Percentiles rank a stretch among this genome's conserved stretches.
Conservation (phyloP, 129 eudicot species). For the Flaveria sonorensis region DNA sequence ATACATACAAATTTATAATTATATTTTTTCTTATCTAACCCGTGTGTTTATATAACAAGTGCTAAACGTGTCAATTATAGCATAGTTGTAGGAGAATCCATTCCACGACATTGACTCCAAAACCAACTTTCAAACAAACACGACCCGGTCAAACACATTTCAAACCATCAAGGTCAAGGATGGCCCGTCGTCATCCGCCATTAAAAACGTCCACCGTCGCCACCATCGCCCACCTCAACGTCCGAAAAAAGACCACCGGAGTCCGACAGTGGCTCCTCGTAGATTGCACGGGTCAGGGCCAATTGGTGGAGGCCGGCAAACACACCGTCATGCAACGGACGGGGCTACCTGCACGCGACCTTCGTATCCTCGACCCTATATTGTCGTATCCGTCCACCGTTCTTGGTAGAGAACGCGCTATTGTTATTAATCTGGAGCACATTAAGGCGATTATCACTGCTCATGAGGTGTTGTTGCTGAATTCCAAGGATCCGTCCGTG, state of each 20-base stretch:
- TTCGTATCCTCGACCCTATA: slow-evolving; percentile 30
- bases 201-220: slow-evolving; percentile 8
- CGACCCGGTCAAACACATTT: slow-evolving; percentile 26
- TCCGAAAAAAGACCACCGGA: slow-evolving; percentile 35
- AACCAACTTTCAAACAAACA: not conserved
- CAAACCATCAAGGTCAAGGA: slow-evolving; percentile 28
- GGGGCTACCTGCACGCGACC: slow-evolving; percentile 31
- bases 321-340: slow-evolving; percentile 32
- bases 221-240: slow-evolving; percentile 25
- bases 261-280: slow-evolving; percentile 39
- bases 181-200: slow-evolving; percentile 36
- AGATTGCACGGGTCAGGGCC: slow-evolving; percentile 36
- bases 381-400: slow-evolving; percentile 35
- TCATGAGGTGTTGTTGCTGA: slow-evolving; percentile 70
- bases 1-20: too few relatives aligned
- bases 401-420: slow-evolving; percentile 54
- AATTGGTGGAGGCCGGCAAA: slow-evolving; percentile 37
- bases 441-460: slow-evolving; percentile 91
- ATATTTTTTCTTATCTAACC: too few relatives aligned
- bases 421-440: slow-evolving; percentile 92
- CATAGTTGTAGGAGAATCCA: too few relatives aligned
- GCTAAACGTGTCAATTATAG: too few relatives aligned
- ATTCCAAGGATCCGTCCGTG: slow-evolving; percentile 77
- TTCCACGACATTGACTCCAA: too few relatives aligned
- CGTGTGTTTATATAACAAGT: too few relatives aligned